phyloP scores from a whole-genome alignment of 2,329 filamentous ascomycete species.

The Incumbomyces delicatus region DNA sequence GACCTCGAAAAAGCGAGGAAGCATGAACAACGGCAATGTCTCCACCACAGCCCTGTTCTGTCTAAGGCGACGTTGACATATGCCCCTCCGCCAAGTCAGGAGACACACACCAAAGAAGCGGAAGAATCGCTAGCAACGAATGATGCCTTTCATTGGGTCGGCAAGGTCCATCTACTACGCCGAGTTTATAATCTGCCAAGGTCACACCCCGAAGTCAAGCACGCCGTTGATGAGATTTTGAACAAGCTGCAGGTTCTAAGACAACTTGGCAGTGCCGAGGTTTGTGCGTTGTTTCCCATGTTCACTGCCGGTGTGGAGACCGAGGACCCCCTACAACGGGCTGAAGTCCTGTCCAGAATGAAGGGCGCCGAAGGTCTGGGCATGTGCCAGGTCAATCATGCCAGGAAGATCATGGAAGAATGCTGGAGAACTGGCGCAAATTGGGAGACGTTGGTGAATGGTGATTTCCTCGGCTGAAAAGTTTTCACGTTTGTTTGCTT shows the following conservation, averaged over 20 bases:
- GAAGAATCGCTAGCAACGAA: slow-evolving; percentile 63
- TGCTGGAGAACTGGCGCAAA: slow-evolving; percentile 59
- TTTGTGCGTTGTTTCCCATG: slow-evolving; percentile 67
- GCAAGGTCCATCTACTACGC: slow-evolving; percentile 63
- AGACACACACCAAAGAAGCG: slow-evolving; percentile 49
- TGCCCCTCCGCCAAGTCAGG: slow-evolving; percentile 16
- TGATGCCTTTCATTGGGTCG: slow-evolving; percentile 70
- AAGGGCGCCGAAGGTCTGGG: slow-evolving; percentile 60
- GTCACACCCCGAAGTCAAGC: slow-evolving; percentile 51
- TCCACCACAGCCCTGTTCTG: slow-evolving; percentile 28
- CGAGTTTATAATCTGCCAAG: slow-evolving; percentile 57
- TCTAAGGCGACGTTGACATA: slow-evolving; percentile 18
- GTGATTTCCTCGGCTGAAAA: slow-evolving; percentile 56
- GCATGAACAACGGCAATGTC: slow-evolving; percentile 29
- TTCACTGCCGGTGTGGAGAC: slow-evolving; percentile 76
- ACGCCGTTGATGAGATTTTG: slow-evolving; percentile 54
- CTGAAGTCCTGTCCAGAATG: slow-evolving; percentile 56
- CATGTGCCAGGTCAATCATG: slow-evolving; percentile 62
- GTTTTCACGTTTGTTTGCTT: no score
- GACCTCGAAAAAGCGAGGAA: slow-evolving; percentile 50
- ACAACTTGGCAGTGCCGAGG: slow-evolving; percentile 60
- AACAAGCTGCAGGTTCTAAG: slow-evolving; percentile 52
- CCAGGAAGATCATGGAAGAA: slow-evolving; percentile 55
- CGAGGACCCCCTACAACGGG: slow-evolving; percentile 44
- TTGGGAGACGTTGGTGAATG: slow-evolving; percentile 57